Percentiles rank a stretch among this genome's conserved stretches.
Evolutionary conservation across 2,329 filamentous ascomycete genomes (phyloP).

Genomic region (Ceratocystiopsis sp.): DNA sequence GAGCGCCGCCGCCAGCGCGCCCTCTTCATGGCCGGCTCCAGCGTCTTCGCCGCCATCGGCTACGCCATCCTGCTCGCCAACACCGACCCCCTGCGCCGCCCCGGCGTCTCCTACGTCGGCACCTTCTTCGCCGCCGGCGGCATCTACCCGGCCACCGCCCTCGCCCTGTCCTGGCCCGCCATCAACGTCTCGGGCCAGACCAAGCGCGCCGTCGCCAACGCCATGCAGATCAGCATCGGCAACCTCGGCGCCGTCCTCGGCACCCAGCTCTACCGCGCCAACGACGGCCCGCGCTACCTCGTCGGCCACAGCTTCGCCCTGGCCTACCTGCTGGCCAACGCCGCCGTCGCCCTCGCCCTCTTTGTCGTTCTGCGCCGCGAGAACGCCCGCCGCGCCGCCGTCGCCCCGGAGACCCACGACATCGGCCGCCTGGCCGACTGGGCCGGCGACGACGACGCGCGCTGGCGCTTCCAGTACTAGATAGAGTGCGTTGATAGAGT

Average conservation of each 20-base stretch:
- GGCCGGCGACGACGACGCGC: too few species aligned
- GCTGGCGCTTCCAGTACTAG: too few species aligned
- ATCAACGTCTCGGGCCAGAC: slow-evolving; percentile 14
- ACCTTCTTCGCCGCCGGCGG: slow-evolving; percentile 12
- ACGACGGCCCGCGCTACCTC: too few species aligned
- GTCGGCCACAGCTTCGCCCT: too few species aligned
- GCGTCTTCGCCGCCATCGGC: slow-evolving; percentile 35
- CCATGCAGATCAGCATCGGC: slow-evolving; percentile 12
- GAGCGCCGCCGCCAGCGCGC: slow-evolving; percentile 31
- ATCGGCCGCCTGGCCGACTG: too few species aligned
- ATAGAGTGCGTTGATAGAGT: too few species aligned
- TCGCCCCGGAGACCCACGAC: too few species aligned
- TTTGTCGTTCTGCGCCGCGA: too few species aligned
- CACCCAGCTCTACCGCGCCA: slow-evolving; percentile 14
- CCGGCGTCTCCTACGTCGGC: not conserved
- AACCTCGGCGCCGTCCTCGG: slow-evolving; percentile 14
- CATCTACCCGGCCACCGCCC: slow-evolving; percentile 12
- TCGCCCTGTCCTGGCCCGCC: slow-evolving; percentile 14
- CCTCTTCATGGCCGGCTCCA: slow-evolving; percentile 31
- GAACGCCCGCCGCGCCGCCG: too few species aligned
- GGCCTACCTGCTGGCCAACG: too few species aligned
- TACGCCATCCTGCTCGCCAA: slow-evolving; percentile 27
- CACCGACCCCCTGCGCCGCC: not conserved
- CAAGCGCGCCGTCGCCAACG: slow-evolving; percentile 14
- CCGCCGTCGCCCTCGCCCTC: too few species aligned